These are phyloP conservation scores for Butyriboletus loyo DNA, from an alignment of 768 basidiomycete genomes.

Conservation along the genomic window DNA sequence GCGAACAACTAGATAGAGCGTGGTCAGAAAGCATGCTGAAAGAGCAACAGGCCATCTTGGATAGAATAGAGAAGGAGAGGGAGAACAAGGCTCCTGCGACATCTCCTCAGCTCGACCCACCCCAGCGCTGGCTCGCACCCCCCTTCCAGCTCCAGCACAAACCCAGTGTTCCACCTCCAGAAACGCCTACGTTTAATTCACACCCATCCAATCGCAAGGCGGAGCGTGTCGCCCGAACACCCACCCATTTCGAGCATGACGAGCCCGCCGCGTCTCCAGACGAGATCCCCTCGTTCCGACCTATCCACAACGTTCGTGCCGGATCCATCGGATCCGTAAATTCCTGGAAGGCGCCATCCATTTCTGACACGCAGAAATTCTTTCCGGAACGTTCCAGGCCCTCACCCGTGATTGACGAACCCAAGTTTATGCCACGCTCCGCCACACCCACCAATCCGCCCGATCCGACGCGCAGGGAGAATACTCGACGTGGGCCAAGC, in stretches of 20 bases:
- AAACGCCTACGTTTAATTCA: neutral
- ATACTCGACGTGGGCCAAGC: constrained; percentile 34
- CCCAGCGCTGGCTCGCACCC: neutral
- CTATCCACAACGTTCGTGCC: constrained; percentile 21
- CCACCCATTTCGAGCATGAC: constrained; percentile 26
- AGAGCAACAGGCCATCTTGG: constrained; percentile 45
- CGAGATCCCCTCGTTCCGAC: constrained; percentile 14
- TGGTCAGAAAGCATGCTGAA: constrained; percentile 33
- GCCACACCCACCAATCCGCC: constrained; percentile 18
- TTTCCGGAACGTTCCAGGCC: constrained; percentile 21
- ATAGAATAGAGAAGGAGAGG: constrained; percentile 23
- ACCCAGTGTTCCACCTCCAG: neutral
- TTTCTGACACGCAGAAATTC: constrained; percentile 22
- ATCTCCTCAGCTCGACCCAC: constrained; percentile 14
- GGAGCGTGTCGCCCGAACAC: constrained; percentile 10
- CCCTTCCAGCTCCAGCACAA: neutral
- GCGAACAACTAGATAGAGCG: constrained; percentile 30
- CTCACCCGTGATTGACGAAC: constrained; percentile 26
- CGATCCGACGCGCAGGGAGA: constrained; percentile 23
- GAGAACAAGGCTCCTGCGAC: constrained; percentile 9
- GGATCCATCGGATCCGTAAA: constrained; percentile 26
- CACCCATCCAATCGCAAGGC: neutral
- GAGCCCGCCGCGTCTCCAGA: constrained; percentile 18
- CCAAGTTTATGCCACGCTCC: constrained; percentile 23
- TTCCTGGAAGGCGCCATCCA: constrained; percentile 27